phyloP scores from a whole-genome alignment of 179 eudicot species.

The Heliamphora pulchella region DNA sequence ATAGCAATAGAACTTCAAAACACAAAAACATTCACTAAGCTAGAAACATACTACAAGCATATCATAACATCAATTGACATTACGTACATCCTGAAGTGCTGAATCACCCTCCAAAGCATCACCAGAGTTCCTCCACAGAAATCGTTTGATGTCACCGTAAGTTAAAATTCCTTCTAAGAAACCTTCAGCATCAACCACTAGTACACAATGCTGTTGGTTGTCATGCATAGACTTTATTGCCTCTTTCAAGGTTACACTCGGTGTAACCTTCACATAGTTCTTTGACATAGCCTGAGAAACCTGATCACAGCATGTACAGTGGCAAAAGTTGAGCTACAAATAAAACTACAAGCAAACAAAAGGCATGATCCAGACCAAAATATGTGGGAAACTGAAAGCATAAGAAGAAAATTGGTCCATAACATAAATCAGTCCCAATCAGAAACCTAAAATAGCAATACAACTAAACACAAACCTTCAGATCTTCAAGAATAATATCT shows the following conservation, averaged over 20 bases:
- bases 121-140: slow-evolving; percentile 39
- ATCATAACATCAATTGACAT: neutral
- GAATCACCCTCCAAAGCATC: slow-evolving; percentile 36
- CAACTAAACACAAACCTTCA: slow-evolving; percentile 45
- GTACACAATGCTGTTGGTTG: slow-evolving; percentile 54
- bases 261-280: slow-evolving; percentile 46
- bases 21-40: neutral
- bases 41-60: neutral
- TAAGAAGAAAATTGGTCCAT: neutral
- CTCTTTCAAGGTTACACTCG: slow-evolving; percentile 53
- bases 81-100: slow-evolving; percentile 57
- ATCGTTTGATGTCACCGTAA: slow-evolving; percentile 63
- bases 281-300: slow-evolving; percentile 78
- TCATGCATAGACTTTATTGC: slow-evolving; percentile 60
- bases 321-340: slow-evolving; percentile 1
- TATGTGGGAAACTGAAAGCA: neutral
- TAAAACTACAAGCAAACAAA: neutral
- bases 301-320: slow-evolving; percentile 30
- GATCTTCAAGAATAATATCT: slow-evolving; percentile 54
- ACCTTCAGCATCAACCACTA: slow-evolving; percentile 74
- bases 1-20: neutral
- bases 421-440: neutral
- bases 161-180: slow-evolving; percentile 87
- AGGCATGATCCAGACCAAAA: neutral
- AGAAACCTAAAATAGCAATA: slow-evolving; percentile 5